These are phyloP conservation scores for Microcyclospora tardicrescens DNA, from an alignment of 2,329 filamentous ascomycete genomes.

Conservation along the genomic window DNA sequence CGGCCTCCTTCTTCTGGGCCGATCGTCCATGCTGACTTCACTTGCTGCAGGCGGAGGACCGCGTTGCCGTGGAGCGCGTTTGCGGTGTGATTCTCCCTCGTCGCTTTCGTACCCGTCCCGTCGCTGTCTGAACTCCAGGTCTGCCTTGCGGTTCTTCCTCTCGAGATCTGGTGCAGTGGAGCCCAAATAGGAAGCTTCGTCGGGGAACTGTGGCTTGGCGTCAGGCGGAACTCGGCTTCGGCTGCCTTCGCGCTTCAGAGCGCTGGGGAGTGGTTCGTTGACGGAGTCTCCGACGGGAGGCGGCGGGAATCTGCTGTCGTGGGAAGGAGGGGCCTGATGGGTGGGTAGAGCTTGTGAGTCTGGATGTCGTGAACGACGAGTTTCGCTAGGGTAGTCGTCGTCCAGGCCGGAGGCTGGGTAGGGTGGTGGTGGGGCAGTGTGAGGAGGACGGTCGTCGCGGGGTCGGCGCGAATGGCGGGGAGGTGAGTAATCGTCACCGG, in stretches of 20 bases:
- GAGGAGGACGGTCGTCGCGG: background rate
- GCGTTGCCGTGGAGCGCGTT: background rate
- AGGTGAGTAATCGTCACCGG: background rate
- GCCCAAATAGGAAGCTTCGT: conserved; percentile 22
- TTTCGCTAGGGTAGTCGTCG: background rate
- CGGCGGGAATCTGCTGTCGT: conserved; percentile 11
- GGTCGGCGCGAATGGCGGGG: background rate
- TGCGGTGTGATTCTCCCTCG: conserved; percentile 18
- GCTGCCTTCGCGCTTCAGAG: conserved; percentile 21
- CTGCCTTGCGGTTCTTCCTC: conserved; percentile 17
- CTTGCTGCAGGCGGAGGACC: conserved; percentile 1
- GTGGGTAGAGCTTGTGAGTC: background rate
- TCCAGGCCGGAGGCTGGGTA: background rate
- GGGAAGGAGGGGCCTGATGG: background rate
- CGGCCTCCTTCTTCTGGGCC: background rate
- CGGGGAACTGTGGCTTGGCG: conserved; percentile 20
- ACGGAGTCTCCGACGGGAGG: conserved; percentile 20
- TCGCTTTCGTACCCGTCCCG: conserved; percentile 26
- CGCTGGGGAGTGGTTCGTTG: conserved; percentile 11
- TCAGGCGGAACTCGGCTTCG: conserved; percentile 18
- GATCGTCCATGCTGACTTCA: conserved; percentile 6
- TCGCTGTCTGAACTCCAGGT: conserved; percentile 22
- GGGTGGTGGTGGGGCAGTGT: background rate
- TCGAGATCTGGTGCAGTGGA: conserved; percentile 21
- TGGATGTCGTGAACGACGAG: background rate